These are phyloP conservation scores for Colletotrichum sp. DNA, from an alignment of 2,329 filamentous ascomycete species.

Conservation along the genomic window DNA sequence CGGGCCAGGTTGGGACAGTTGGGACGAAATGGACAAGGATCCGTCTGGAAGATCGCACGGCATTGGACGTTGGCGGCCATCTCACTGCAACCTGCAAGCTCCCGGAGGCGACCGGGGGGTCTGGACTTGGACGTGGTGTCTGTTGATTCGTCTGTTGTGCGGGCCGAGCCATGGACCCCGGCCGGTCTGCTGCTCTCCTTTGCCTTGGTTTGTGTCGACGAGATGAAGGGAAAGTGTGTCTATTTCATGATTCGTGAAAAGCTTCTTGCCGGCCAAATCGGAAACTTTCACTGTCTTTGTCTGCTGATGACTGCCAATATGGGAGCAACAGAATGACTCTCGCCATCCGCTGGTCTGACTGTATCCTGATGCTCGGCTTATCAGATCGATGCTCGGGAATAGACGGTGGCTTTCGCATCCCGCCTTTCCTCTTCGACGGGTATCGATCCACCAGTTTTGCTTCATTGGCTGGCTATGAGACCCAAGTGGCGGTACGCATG, in stretches of 20 bases:
- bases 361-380: neutral
- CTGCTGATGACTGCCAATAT: neutral
- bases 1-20: conserved; percentile 6
- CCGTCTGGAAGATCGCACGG: neutral
- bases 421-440: neutral
- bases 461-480: neutral
- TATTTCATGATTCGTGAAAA: neutral
- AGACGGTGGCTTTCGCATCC: neutral
- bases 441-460: neutral
- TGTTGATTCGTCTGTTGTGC: conserved; percentile 11
- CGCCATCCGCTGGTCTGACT: neutral
- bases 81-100: conserved; percentile 9
- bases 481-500: neutral
- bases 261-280: neutral
- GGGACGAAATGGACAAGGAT: conserved; percentile 16
- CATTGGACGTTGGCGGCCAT: neutral
- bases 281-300: neutral
- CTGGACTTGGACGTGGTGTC: conserved; percentile 13
- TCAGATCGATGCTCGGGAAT: neutral
- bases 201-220: neutral
- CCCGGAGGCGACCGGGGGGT: conserved; percentile 1
- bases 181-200: neutral
- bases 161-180: conserved; percentile 13
- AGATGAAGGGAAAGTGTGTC: neutral
- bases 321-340: neutral